Evolutionary conservation across 2,329 filamentous ascomycete genomes (phyloP).

Genomic region (Trichoderma asperellum): DNA sequence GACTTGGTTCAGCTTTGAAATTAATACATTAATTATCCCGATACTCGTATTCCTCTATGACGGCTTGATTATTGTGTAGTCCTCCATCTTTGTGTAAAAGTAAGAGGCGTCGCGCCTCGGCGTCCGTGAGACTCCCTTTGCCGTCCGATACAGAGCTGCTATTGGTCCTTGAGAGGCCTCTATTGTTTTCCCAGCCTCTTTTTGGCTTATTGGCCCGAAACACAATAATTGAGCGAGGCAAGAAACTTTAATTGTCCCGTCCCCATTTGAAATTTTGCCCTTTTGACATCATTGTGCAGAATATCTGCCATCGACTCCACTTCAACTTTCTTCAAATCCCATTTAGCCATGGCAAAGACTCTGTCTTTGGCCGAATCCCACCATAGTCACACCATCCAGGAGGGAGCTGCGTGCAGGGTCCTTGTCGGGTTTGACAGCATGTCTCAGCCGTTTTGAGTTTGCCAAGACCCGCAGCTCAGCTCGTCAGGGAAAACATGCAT

Average conservation of each 20-base stretch:
- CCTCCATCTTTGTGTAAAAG: neutral
- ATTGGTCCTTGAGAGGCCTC: neutral
- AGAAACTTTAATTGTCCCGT: constrained; percentile 4
- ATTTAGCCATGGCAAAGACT: neutral
- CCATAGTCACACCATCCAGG: neutral
- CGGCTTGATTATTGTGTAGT: neutral
- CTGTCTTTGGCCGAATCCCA: neutral
- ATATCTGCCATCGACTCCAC: neutral
- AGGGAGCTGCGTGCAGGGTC: neutral
- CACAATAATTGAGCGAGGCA: neutral
- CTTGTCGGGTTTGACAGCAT: neutral
- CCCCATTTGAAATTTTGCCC: neutral
- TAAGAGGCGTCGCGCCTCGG: constrained; percentile 11
- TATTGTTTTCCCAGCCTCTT: neutral
- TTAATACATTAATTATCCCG: neutral
- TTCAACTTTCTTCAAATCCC: neutral
- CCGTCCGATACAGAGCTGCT: neutral
- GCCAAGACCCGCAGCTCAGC: neutral
- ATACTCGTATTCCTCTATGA: neutral
- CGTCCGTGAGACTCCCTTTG: constrained; percentile 5
- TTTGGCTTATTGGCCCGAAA: neutral
- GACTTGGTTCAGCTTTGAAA: neutral
- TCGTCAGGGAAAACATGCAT: neutral
- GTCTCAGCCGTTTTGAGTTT: neutral
- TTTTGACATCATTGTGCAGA: neutral